phyloP scores from a whole-genome alignment of 768 basidiomycete species.

The Naganishia antarctica region DNA sequence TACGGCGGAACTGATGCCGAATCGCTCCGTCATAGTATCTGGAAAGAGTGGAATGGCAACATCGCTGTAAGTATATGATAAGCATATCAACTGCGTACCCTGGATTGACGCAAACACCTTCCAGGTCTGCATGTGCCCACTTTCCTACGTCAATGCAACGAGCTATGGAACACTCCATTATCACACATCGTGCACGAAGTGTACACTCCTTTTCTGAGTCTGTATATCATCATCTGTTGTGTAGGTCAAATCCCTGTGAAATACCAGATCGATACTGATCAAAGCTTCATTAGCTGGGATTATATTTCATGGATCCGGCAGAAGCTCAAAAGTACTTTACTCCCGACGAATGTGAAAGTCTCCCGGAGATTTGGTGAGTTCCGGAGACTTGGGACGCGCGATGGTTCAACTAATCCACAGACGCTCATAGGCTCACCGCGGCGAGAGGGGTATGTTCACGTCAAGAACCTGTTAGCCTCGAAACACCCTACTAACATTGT shows the following conservation, averaged over 20 bases:
- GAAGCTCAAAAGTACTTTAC: conserved; percentile 44
- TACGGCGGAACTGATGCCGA: not conserved
- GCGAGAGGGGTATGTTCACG: conserved; percentile 18
- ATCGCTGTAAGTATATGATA: conserved; percentile 46
- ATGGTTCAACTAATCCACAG: not conserved
- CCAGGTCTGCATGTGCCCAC: conserved; percentile 47
- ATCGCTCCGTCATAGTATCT: conserved; percentile 34
- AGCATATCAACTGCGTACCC: not conserved
- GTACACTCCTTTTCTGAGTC: conserved; percentile 44
- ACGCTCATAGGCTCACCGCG: conserved; percentile 8
- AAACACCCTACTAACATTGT: not conserved
- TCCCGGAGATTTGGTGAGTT: conserved; percentile 45
- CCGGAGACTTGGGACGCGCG: conserved; percentile 32
- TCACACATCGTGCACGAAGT: conserved; percentile 41
- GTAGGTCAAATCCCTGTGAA: conserved; percentile 33
- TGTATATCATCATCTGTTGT: conserved; percentile 44
- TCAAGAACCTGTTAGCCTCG: not conserved
- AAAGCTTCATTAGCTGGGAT: conserved; percentile 37
- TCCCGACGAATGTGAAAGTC: conserved; percentile 37
- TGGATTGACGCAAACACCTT: not conserved
- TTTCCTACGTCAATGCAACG: conserved; percentile 47
- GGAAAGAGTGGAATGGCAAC: conserved; percentile 47
- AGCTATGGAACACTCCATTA: conserved; percentile 46
- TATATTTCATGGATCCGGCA: conserved; percentile 46
- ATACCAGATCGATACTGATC: not conserved